Conservation (phyloP, 352 stramenopile species). For the Phytophthora parvispora region DNA sequence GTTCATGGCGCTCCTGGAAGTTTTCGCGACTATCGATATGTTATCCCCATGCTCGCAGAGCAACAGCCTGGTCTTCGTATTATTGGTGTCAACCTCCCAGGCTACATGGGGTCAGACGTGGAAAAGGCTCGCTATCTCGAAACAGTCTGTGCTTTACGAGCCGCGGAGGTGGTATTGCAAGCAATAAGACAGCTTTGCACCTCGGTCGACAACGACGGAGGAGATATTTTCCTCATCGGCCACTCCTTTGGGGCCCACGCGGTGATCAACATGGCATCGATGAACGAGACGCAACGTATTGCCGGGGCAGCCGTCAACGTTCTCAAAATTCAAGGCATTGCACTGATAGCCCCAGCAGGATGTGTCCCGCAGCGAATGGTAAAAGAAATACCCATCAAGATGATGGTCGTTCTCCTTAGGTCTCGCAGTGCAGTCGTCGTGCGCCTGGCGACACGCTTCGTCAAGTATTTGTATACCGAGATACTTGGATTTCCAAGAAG, state of each 20-base stretch:
- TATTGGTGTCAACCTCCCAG: conserved; percentile 50
- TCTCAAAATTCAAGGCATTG: conserved; percentile 45
- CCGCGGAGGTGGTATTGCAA: conserved; percentile 40
- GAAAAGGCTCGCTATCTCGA: conserved; percentile 41
- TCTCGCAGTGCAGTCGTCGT: conserved; percentile 38
- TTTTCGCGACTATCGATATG: conserved; percentile 61
- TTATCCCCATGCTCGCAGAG: conserved; percentile 53
- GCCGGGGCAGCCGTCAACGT: conserved; percentile 12
- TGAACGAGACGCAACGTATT: conserved; percentile 30
- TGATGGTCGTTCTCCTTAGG: conserved; percentile 24
- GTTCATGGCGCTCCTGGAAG: conserved; percentile 66
- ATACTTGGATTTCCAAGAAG: conserved; percentile 43
- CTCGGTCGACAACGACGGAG: conserved; percentile 4
- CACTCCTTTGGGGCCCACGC: conserved; percentile 48
- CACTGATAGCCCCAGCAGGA: conserved; percentile 49
- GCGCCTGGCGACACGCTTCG: conserved; percentile 22
- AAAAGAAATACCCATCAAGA: conserved; percentile 39
- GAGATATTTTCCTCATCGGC: conserved; percentile 40
- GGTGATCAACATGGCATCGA: conserved; percentile 36
- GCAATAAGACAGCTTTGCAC: conserved; percentile 42
- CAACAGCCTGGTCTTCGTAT: conserved; percentile 32
- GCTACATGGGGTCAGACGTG: conserved; percentile 44
- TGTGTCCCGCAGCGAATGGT: conserved; percentile 56
- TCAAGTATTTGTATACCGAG: conserved; percentile 54
- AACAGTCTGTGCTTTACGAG: conserved; percentile 40